Conservation (phyloP, 2,329 filamentous ascomycete genomes). For the Cyphellophora attinorum region DNA sequence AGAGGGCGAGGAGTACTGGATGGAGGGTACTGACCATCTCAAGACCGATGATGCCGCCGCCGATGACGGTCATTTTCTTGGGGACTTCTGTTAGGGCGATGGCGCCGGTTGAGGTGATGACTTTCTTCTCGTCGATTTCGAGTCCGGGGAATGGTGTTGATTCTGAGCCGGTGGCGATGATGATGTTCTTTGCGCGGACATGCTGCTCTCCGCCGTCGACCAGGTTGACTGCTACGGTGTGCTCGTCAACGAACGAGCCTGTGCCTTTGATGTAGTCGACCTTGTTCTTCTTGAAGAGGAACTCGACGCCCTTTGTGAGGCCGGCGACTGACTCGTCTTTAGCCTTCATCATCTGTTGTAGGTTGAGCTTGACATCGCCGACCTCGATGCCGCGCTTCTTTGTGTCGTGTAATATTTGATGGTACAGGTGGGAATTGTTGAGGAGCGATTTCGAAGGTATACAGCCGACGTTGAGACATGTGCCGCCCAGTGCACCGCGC, state of each 20-base stretch:
- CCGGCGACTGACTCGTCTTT: conserved; percentile 85
- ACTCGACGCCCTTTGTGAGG: conserved; percentile 95
- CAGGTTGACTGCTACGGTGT: conserved; percentile 84
- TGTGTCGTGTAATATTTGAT: conserved; percentile 92
- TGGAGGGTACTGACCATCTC: conserved; percentile 63
- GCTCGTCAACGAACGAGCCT: conserved; percentile 75
- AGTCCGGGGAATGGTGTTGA: conserved; percentile 93
- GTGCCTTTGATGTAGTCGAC: conserved; percentile 96
- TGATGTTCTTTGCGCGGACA: conserved; percentile 87
- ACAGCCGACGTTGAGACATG: conserved; percentile 97
- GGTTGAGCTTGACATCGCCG: conserved; percentile 91
- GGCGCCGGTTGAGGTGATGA: conserved; percentile 92
- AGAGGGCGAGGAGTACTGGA: neutral
- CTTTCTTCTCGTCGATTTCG: conserved; percentile 93
- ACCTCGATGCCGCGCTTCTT: conserved; percentile 97
- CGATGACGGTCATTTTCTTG: conserved; percentile 94
- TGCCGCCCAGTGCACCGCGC: conserved; percentile 87
- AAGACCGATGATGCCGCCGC: conserved; percentile 95
- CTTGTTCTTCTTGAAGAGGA: conserved; percentile 97
- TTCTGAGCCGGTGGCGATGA: conserved; percentile 94
- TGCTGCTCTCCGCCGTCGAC: conserved; percentile 85
- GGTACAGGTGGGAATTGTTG: conserved; percentile 98
- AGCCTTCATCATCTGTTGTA: conserved; percentile 93
- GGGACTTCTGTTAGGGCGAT: conserved; percentile 83
- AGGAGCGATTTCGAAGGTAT: conserved; percentile 98